Percentiles rank a stretch among this genome's conserved stretches.
These are phyloP conservation scores for Inga oerstediana DNA, from an alignment of 306 rosid genomes.

Conservation along the genomic window DNA sequence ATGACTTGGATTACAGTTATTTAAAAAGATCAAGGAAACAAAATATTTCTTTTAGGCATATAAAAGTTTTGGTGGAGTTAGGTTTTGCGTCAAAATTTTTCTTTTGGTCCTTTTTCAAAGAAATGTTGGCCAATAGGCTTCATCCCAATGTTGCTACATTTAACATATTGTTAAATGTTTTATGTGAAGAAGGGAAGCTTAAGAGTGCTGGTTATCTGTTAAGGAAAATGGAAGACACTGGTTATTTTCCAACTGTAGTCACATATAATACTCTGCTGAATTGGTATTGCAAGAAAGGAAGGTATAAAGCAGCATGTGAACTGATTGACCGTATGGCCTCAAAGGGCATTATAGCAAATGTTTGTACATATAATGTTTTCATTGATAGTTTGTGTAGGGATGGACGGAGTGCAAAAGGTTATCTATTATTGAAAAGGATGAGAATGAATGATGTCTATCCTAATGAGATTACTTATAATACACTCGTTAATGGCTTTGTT, in stretches of 20 bases:
- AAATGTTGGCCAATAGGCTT: slow-evolving; percentile 61
- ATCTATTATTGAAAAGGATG: slow-evolving; percentile 72
- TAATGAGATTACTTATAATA: slow-evolving; percentile 65
- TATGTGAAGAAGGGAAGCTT: slow-evolving; percentile 66
- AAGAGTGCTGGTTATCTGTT: slow-evolving; percentile 58
- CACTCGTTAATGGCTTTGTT: slow-evolving; percentile 71
- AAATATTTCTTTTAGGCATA: not conserved
- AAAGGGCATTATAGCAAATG: slow-evolving; percentile 70
- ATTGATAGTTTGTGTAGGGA: slow-evolving; percentile 68
- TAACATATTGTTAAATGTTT: slow-evolving; percentile 62
- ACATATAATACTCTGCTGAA: slow-evolving; percentile 74
- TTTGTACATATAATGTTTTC: slow-evolving; percentile 76
- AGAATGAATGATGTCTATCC: slow-evolving; percentile 67
- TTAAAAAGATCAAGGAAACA: not conserved
- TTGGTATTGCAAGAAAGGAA: slow-evolving; percentile 77
- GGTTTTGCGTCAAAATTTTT: not conserved
- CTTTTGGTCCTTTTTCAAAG: slow-evolving; percentile 67
- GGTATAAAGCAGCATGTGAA: slow-evolving; percentile 58
- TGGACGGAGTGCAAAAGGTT: slow-evolving; percentile 67
- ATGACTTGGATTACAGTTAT: slow-evolving; percentile 21
- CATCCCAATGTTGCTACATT: slow-evolving; percentile 64
- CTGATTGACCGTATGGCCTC: slow-evolving; percentile 69
- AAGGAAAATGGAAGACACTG: slow-evolving; percentile 68
- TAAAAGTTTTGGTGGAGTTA: not conserved
- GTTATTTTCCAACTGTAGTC: slow-evolving; percentile 55